A percentile compares a stretch with the other conserved stretches of the same genome.
Conservation (phyloP, 2,329 filamentous ascomycete species). For the Scopulariopsis brevicaulis region DNA sequence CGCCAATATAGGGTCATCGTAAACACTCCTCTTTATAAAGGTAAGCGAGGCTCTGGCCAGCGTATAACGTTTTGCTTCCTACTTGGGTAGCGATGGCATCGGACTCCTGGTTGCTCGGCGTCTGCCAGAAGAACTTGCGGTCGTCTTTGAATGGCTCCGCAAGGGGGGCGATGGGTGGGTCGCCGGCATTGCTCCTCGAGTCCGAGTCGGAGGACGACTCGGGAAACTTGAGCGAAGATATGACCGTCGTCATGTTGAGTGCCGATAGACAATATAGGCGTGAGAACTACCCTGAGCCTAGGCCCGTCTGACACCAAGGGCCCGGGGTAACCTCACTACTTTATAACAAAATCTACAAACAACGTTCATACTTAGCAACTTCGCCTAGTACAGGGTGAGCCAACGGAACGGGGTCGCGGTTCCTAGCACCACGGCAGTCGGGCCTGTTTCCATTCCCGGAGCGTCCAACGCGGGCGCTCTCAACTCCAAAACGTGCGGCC, state of each 20-base stretch:
- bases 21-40: conserved; percentile 14
- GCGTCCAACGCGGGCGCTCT: neutral
- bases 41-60: neutral
- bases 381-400: neutral
- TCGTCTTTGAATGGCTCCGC: conserved; percentile 14
- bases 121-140: conserved; percentile 21
- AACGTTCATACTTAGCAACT: neutral
- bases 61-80: conserved; percentile 1
- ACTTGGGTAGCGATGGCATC: conserved; percentile 24
- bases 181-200: neutral
- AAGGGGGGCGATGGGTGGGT: conserved; percentile 12
- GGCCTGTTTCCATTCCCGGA: neutral
- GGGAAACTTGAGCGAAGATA: conserved; percentile 3
- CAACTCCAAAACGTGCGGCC: neutral
- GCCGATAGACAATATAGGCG: neutral
- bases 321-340: neutral
- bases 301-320: neutral
- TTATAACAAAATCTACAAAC: neutral
- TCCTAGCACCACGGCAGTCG: neutral
- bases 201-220: conserved; percentile 1
- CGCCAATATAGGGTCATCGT: conserved; percentile 22
- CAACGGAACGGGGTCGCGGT: neutral
- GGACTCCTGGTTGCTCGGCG: conserved; percentile 6
- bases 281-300: neutral
- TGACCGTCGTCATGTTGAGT: neutral